Conservation (phyloP, 805 yeast species). For the Candida glaebosa region DNA sequence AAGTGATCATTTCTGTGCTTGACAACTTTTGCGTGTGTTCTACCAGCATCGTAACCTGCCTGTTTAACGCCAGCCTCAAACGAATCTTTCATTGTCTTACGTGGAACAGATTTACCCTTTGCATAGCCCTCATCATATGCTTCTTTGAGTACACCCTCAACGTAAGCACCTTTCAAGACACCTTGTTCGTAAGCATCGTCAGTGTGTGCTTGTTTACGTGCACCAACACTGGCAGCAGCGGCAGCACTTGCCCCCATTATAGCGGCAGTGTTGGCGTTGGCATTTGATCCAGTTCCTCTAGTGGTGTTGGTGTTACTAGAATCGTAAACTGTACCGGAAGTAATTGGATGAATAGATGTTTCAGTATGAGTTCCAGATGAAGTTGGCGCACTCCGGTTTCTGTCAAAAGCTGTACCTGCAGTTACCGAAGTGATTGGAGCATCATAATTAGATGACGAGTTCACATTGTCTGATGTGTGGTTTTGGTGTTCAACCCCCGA, state of each 20-base stretch:
- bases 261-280: neutral
- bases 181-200: constrained; percentile 3
- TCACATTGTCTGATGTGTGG: neutral
- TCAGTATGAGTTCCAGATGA: neutral
- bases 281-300: neutral
- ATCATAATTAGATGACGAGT: neutral
- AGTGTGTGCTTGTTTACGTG: constrained; percentile 2
- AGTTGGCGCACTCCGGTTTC: neutral
- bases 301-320: neutral
- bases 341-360: neutral
- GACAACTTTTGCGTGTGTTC: too few relatives aligned
- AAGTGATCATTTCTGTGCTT: too few relatives aligned
- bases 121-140: neutral
- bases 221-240: neutral
- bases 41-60: too few relatives aligned
- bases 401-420: neutral
- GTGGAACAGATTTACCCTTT: neutral
- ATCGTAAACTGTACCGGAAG: neutral
- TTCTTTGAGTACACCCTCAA: neutral
- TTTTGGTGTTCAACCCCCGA: constrained; percentile 5
- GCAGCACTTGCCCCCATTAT: neutral
- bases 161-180: neutral
- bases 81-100: too few relatives aligned
- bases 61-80: too few relatives aligned
- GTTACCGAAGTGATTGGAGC: neutral